Evolutionary conservation across 225 moss, liverwort and hornwort genomes (phyloP).

Genomic region (Pseudoscleropodium purum): DNA sequence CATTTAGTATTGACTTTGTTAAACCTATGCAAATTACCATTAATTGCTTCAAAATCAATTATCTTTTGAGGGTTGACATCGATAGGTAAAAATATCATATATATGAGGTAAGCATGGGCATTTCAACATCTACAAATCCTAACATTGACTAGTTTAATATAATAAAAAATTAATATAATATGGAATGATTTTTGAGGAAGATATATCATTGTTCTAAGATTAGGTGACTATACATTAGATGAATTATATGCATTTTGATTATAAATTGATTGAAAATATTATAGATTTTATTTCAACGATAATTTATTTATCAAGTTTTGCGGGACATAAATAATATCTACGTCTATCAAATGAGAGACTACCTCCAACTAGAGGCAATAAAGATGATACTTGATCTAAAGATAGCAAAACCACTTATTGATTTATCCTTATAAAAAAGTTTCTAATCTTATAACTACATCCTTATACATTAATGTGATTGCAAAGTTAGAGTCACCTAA

Average conservation of each 20-base stretch:
- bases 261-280: background rate
- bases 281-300: background rate
- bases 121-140: background rate
- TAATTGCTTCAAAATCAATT: background rate
- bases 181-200: no score
- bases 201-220: no score
- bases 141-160: background rate
- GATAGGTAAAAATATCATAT: background rate
- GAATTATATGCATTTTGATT: background rate
- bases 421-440: background rate
- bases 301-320: background rate
- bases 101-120: background rate
- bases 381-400: no score
- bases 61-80: background rate
- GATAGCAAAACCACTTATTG: background rate
- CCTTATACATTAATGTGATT: background rate
- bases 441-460: no score
- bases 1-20: background rate
- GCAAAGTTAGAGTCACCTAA: background rate
- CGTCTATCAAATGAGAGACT: background rate
- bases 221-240: background rate
- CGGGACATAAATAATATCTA: background rate
- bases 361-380: background rate
- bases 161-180: no score
- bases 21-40: accelerated